Evolutionary conservation across 208 protist genomes (phyloP), one percentile per base, ranked within the genome.

Genomic region (Wallacemonas rigidus): DNA sequence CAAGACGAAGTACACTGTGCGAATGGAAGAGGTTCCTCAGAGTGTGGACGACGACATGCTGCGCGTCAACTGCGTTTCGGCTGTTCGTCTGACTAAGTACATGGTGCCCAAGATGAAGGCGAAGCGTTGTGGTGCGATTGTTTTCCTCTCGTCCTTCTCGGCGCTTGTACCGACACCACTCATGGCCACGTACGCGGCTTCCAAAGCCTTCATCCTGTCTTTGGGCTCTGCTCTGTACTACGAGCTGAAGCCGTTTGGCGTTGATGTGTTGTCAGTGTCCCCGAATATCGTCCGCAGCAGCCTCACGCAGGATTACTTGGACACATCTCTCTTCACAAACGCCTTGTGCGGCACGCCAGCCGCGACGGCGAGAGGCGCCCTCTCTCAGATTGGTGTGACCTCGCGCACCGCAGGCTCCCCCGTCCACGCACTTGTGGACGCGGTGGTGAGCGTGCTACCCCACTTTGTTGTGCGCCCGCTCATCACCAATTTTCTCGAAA

Each of bases 1-100:
- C 79, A 48, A 65, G 36, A 50, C 41, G 3, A 72, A 76, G 26
- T 95, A 95, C 72, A 87, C 96, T 38, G 76, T 95, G 17, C 75
- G 80, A 50, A 54, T 88, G 26, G 72, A 88, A 56, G 82, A 74
- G 0, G 41, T 65, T 4, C 15, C 60, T 4, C 9, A 65, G 12
- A 12, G 9, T 45, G 12, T 65, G 11, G 88, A 96, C 47, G 71
- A 94, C n/a, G 55, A 72, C 15, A 64, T 98, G 2, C 63, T 98
- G n/a, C 90, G 95, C 62, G 84, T 98, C 9, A 98, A 98, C 85
- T 88, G 93, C 64, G 88, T 90, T 70, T 55, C 91, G 1, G 77
- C 72, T n/a, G 74, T 95, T 36, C 83, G 91, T 48, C 91, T 98
- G 82, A 98, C 93, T 26, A 89, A 90, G 70, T 88, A 89, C 53